Base-by-base conservation (phyloP, 2,329 filamentous ascomycete genomes). In the Botrytis medusae region DNA sequence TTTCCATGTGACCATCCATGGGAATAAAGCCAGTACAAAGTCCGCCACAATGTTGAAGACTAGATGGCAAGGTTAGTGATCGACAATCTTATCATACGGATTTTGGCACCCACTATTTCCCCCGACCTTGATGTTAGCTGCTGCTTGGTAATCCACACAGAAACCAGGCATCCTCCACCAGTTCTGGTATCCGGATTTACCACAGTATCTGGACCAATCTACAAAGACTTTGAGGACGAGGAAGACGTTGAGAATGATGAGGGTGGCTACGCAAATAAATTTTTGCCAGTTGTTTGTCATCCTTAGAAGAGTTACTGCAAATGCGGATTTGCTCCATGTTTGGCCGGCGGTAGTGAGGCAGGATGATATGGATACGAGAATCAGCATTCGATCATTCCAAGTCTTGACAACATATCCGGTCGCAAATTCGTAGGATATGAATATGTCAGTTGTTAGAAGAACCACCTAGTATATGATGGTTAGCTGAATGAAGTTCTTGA, bases 41-140 rank as follows among this genome's bases (percentile, higher is more conserved):
- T 88, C 86, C 84, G 87, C 87, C 42, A 87, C 80, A 72, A 87
- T 85, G 77, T 87, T 87, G 78, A 86, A 87, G 8, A 86, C 85
- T 87, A 74, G 1, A 9, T 18, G 54, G 67, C 75, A 77, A 74
- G 69, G 65, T 72, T 74, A 71, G 72, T 72, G 42, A 73, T 72
- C 70, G 54, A 54, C 42, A 32, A 40, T 72, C 62, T 71, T 48
- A 29, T 68, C 48, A 46, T 42, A 34, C 60, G 37, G 42, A 42
- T 60, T 48, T 57, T 4, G 57, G 57, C 29, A 76, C 85, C 79
- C 74, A 86, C 85, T 81, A 74, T 87, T 87, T 48, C 86, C 86
- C 14, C 84, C 85, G 71, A 85, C 84, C 74, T 87, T 87, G 76
- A 86, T 86, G 54, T 83, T 77, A 18, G 83, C 75, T 5, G 83